phyloP scores from a whole-genome alignment of 768 basidiomycete species.

The Melanogaster broomeanus region DNA sequence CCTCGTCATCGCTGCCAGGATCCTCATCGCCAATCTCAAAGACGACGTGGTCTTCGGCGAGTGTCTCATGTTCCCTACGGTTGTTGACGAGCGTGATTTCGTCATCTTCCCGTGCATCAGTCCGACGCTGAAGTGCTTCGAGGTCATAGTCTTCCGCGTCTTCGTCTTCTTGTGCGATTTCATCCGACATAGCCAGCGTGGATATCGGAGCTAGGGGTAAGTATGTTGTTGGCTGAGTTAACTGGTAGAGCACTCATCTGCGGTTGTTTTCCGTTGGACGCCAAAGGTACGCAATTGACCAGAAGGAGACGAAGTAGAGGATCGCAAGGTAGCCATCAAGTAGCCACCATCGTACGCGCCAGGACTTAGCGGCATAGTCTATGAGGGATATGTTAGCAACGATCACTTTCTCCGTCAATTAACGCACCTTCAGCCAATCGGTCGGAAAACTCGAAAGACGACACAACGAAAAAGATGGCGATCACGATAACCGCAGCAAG shows the following conservation, averaged over 20 bases:
- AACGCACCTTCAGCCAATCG: slow-evolving; percentile 82
- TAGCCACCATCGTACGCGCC: slow-evolving; percentile 93
- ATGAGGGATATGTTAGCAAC: neutral
- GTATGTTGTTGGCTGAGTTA: slow-evolving; percentile 5
- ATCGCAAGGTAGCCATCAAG: slow-evolving; percentile 93
- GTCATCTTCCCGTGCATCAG: slow-evolving; percentile 55
- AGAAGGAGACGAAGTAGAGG: slow-evolving; percentile 83
- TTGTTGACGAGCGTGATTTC: slow-evolving; percentile 72
- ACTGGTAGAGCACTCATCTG: slow-evolving; percentile 55
- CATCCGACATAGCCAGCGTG: slow-evolving; percentile 94
- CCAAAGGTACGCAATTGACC: slow-evolving; percentile 87
- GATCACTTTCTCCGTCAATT: neutral
- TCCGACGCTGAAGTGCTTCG: slow-evolving; percentile 67
- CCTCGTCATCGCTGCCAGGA: slow-evolving; percentile 63
- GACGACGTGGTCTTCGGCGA: slow-evolving; percentile 73
- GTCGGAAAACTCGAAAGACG: slow-evolving; percentile 87
- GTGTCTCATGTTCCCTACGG: slow-evolving; percentile 46
- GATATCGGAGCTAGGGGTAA: slow-evolving; percentile 36
- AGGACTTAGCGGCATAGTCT: slow-evolving; percentile 93
- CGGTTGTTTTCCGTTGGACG: slow-evolving; percentile 88
- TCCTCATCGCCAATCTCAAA: slow-evolving; percentile 93
- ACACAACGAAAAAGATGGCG: slow-evolving; percentile 88
- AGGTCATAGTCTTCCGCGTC: slow-evolving; percentile 93
- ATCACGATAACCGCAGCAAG: slow-evolving; percentile 81
- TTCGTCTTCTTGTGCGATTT: slow-evolving; percentile 91